Base-by-base conservation (phyloP, 2,329 filamentous ascomycete genomes). In the Drechslera avenae region DNA sequence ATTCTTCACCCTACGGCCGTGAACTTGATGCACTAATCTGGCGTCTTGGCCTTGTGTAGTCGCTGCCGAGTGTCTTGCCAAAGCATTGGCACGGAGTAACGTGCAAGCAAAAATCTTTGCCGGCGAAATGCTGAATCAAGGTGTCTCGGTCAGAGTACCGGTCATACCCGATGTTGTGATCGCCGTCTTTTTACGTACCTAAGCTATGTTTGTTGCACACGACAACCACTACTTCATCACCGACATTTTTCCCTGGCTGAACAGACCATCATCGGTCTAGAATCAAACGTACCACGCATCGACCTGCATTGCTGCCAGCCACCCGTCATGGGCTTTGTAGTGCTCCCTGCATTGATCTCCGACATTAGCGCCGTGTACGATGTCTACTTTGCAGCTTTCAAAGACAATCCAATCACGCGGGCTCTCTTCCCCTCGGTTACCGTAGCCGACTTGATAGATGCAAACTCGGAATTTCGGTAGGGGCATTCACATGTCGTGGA, bases 301-400 rank as follows among this genome's bases (percentile, higher is more conserved):
- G 7, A 18, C n/a, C 19, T 9, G 32, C 12, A 23, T 10, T 4
- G 21, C 16, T 4, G 12, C 21, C 3, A 12, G 39, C 23, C 16
- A 48, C 13, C 37, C 26, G 46, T 28, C 14, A 68, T 68, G 62
- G 60, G 59, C 13, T 75, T 75, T 48, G 69, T 73, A 19, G 71
- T 80, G n/a, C 63, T 77, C 17, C 78, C 78, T 17, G 76, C 77
- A 12, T 64, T 79, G 28, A 74, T 79, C 47, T 73, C 76, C 5
- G 78, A 80, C 57, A 79, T 80, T 60, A 69, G 71, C 23, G 67
- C 66, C 28, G 71, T 80, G 28, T 81, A 80, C 67, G 73, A 79
- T 49, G 67, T 74, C 41, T 80, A 80, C 66, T 80, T 80, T 53
- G 62, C 67, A 16, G 75, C 78, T 33, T 81, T 80, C 66, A 67